Percentiles rank a stretch among this genome's conserved stretches.
Evolutionary conservation across 768 basidiomycete species (phyloP).

Genomic region (Russula abietina): DNA sequence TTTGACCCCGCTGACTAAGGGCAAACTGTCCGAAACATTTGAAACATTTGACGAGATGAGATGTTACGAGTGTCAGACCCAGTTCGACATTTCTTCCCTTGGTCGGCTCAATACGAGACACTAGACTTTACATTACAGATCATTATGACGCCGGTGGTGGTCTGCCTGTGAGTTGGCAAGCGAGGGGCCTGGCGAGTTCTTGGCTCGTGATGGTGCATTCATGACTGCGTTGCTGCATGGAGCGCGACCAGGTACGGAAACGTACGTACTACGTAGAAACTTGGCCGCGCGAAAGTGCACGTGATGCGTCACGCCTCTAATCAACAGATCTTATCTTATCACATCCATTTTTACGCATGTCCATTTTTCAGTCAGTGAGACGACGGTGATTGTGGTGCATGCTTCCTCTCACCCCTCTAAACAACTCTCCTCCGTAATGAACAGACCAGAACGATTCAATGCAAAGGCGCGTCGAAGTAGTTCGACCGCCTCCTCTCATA

Average conservation of each 20-base stretch:
- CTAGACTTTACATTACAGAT: too few relatives aligned
- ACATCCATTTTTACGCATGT: background rate
- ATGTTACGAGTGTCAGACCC: too few relatives aligned
- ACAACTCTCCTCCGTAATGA: conserved; percentile 5
- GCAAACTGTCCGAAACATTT: too few relatives aligned
- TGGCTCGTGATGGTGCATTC: background rate
- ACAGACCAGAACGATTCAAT: conserved; percentile 41
- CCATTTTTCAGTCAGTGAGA: background rate
- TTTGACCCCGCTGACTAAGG: too few relatives aligned
- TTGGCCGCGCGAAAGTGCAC: too few relatives aligned
- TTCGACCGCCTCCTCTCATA: conserved; percentile 48
- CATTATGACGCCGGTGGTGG: conserved; percentile 44
- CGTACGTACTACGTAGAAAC: too few relatives aligned
- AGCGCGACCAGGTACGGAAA: too few relatives aligned
- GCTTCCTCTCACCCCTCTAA: background rate
- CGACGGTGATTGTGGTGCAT: background rate
- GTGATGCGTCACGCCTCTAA: too few relatives aligned
- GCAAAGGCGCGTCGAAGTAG: conserved; percentile 60
- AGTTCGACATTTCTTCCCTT: too few relatives aligned
- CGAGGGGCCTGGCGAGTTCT: background rate
- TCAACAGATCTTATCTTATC: background rate
- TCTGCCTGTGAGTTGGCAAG: conserved; percentile 52
- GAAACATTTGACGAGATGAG: too few relatives aligned
- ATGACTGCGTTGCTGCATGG: background rate
- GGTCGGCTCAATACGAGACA: too few relatives aligned